These are phyloP conservation scores for Mycena rosella DNA, from an alignment of 768 basidiomycete species.

Conservation along the genomic window DNA sequence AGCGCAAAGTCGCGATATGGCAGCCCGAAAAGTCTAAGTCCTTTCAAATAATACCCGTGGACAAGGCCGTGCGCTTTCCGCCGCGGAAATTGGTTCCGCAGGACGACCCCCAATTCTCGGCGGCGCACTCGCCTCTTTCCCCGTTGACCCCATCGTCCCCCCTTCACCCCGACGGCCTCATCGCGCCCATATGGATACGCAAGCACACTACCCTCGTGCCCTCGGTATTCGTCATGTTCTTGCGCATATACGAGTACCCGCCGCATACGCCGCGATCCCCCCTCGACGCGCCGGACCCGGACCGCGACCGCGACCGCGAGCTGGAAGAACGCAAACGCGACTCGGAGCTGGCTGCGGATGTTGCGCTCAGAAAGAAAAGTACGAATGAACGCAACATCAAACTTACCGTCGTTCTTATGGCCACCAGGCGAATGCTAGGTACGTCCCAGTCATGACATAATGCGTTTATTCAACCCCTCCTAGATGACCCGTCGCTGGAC, in stretches of 20 bases:
- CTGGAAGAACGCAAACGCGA: slow-evolving; percentile 82
- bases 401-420: slow-evolving; percentile 93
- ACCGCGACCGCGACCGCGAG: slow-evolving; percentile 68
- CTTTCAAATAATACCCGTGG: slow-evolving; percentile 89
- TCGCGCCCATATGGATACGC: slow-evolving; percentile 97
- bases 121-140: slow-evolving; percentile 91
- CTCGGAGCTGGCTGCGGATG: slow-evolving; percentile 81
- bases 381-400: slow-evolving; percentile 92
- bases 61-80: slow-evolving; percentile 87
- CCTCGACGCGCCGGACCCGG: slow-evolving; percentile 65
- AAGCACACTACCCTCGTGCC: slow-evolving; percentile 95
- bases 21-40: slow-evolving; percentile 76
- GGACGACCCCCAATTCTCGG: slow-evolving; percentile 67
- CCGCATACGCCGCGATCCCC: slow-evolving; percentile 61
- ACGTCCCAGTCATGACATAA: slow-evolving; percentile 39
- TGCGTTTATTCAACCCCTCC: slow-evolving; percentile 4
- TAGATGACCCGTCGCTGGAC: slow-evolving; percentile 91
- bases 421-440: slow-evolving; percentile 92
- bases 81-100: slow-evolving; percentile 81
- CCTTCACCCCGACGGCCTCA: slow-evolving; percentile 93
- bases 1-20: slow-evolving; percentile 78
- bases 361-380: slow-evolving; percentile 82
- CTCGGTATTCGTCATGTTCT: slow-evolving; percentile 93
- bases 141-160: slow-evolving; percentile 92
- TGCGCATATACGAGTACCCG: slow-evolving; percentile 82